A percentile compares a stretch with the other conserved stretches of the same genome.
phyloP scores from a whole-genome alignment of 139 green algal genomes.

The Chlorella ohadii region DNA sequence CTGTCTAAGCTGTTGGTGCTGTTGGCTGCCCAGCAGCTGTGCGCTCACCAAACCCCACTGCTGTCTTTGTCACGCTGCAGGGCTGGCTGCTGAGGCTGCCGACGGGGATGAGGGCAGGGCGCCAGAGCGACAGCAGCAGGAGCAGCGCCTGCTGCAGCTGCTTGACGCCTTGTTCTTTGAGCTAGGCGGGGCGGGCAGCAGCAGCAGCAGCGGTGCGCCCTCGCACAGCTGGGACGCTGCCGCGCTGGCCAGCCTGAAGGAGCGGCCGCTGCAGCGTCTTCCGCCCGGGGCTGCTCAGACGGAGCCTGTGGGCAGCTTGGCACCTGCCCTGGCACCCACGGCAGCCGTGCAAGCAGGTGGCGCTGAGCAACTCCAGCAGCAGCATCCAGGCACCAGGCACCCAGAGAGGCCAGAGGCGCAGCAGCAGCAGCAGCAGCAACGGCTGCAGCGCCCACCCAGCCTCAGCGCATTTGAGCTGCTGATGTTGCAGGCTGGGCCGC shows the following conservation, averaged over 20 bases:
- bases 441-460: background rate
- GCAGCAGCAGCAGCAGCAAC: background rate
- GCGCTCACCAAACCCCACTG: background rate
- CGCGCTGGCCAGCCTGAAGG: too few species aligned
- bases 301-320: too few species aligned
- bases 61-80: background rate
- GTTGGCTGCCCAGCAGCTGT: background rate
- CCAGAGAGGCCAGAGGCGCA: background rate
- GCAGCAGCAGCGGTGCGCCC: background rate
- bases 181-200: background rate
- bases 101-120: too few species aligned
- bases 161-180: background rate
- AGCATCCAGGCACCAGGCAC: background rate
- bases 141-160: slow-evolving; percentile 10
- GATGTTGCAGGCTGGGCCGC: background rate
- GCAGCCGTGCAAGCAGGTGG: background rate
- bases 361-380: background rate
- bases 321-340: too few species aligned
- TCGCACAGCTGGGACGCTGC: too few species aligned
- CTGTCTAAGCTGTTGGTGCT: background rate
- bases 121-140: background rate
- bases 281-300: too few species aligned
- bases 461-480: background rate
- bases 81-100: background rate
- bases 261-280: too few species aligned